Evolutionary conservation across 805 yeast genomes (phyloP), one percentile per base, ranked within the genome.

Genomic region (Hanseniaspora nectarophila): DNA sequence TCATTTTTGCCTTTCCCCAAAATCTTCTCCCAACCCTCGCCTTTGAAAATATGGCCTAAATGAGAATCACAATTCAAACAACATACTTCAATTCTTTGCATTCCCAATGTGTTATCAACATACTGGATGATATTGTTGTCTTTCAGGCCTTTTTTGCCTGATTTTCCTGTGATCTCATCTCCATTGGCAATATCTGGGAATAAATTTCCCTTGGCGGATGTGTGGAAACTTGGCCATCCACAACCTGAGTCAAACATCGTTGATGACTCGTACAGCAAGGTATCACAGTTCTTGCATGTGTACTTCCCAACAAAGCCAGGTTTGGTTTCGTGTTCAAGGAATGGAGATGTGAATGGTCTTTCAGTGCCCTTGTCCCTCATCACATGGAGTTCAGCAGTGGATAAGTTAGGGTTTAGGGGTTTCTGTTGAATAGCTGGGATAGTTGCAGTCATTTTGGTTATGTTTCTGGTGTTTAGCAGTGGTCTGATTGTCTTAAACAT

Each of bases 221-320:
- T 83, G 65, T 82, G 90, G 66, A 92, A 92, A 0, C 96, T 89
- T 1, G 98, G 98, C 98, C 98, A 92, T 2, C 98, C 98, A 66
- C 98, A 92, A 51, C 87, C 87, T 12, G 95, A 78, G 54, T 82
- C 81, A 60, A 92, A 92, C 66, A 92, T 90, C 3, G 95, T 76
- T 31, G 74, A 70, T 28, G 95, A 80, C 55, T 75, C 74, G 66
- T 92, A 92, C 29, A 92, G 68, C 12, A 96, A 95, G 42, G 75
- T 70, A 47, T 73, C 73, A 67, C 98, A 92, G 5, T 82, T 97
- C 0, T 84, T 96, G 69, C 99, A 92, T 43, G 70, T 69, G 66
- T 88, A 92, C 2, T 76, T 69, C 0, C 97, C 97, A 12, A 42
- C 34, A 42, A 42, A 42, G 3, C 45, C 45, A 9, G 33, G 33